phyloP scores from a whole-genome alignment of 2,329 filamentous ascomycete genomes.

The Clarireedia monteithiana region DNA sequence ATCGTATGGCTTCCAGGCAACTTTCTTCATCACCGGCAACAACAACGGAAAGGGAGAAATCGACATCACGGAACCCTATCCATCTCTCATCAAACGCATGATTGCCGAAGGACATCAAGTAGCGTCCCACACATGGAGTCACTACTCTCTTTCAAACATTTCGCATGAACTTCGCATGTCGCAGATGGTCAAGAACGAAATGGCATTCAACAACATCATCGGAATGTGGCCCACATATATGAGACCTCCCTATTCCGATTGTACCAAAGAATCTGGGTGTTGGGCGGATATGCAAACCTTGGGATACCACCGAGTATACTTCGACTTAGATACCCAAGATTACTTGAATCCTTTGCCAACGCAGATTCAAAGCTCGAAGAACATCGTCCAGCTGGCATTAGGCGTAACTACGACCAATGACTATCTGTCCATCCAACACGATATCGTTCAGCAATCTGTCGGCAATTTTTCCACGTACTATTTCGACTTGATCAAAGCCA shows the following conservation, averaged over 20 bases:
- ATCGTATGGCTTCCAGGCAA: constrained; percentile 52
- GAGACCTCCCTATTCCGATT: constrained; percentile 33
- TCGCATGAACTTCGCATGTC: constrained; percentile 35
- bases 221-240: constrained; percentile 47
- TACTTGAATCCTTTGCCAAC: constrained; percentile 36
- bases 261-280: constrained; percentile 31
- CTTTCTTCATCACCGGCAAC: constrained; percentile 57
- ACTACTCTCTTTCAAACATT: constrained; percentile 37
- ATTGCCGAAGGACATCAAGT: constrained; percentile 43
- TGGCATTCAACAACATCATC: constrained; percentile 45
- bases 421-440: constrained; percentile 37
- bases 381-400: constrained; percentile 34
- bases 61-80: constrained; percentile 34
- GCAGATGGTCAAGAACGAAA: constrained; percentile 44
- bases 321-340: constrained; percentile 42
- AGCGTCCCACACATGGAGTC: constrained; percentile 48
- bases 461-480: constrained; percentile 26
- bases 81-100: constrained; percentile 36
- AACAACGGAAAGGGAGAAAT: constrained; percentile 36
- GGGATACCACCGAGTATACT: constrained; percentile 40
- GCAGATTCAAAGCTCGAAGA: constrained; percentile 37
- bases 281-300: constrained; percentile 28
- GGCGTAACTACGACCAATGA: constrained; percentile 20
- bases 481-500: constrained; percentile 25
- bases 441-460: constrained; percentile 30